Percentiles rank a stretch among this genome's conserved stretches.
These are phyloP conservation scores for Umbelopsis isabellina DNA, from an alignment of 192 early-diverging fungal species.

Conservation along the genomic window DNA sequence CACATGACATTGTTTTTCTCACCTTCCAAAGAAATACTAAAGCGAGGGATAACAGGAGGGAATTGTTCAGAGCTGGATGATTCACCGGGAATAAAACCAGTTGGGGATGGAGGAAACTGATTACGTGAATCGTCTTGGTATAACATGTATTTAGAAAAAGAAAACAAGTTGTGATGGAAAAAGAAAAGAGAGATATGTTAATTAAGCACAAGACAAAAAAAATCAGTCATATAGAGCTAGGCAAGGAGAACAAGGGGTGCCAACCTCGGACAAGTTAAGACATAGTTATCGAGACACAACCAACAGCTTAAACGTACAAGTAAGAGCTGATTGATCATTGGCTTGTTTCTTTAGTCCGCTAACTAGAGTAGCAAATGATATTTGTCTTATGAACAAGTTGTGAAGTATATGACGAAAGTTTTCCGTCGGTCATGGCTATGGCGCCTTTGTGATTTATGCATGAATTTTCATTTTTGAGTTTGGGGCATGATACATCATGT, in stretches of 20 bases:
- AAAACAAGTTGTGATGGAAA: neutral
- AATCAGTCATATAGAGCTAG: conserved; percentile 19
- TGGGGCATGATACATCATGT: neutral
- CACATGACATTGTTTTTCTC: neutral
- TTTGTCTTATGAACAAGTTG: neutral
- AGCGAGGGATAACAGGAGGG: neutral
- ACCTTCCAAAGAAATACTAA: conserved; percentile 22
- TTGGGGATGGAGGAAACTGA: conserved; percentile 19
- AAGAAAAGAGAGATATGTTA: conserved; percentile 10
- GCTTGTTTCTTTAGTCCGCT: neutral
- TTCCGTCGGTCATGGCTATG: neutral
- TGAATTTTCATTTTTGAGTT: neutral
- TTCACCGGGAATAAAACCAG: neutral
- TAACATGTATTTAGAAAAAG: conserved; percentile 16
- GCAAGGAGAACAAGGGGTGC: conserved; percentile 23
- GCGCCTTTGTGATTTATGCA: neutral
- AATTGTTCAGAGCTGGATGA: neutral
- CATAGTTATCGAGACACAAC: conserved; percentile 11
- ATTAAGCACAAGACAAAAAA: conserved; percentile 1
- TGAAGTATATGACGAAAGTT: neutral
- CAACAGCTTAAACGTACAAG: conserved; percentile 5
- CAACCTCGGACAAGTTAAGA: conserved; percentile 23
- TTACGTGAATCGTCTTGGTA: conserved; percentile 16
- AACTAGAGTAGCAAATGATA: neutral
- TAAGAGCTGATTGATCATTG: neutral